phyloP scores from a whole-genome alignment of 2,329 filamentous ascomycete species.

The Chaetomium sp. region DNA sequence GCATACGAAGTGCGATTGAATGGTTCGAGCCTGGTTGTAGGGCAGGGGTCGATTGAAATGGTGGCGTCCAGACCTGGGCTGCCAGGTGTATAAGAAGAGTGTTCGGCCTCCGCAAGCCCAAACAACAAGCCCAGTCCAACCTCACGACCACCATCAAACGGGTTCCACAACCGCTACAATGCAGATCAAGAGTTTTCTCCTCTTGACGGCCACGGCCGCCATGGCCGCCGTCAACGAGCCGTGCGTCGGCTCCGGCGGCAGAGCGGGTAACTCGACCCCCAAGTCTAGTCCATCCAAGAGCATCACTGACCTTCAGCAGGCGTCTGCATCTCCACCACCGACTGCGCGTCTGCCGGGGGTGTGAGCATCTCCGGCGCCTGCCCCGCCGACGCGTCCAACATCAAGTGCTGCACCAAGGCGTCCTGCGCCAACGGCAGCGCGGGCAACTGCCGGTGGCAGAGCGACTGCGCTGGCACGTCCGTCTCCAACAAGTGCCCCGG shows the following conservation, averaged over 20 bases:
- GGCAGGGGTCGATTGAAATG: not conserved
- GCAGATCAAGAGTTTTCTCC: conserved; percentile 16
- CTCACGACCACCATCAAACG: not conserved
- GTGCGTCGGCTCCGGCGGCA: conserved; percentile 29
- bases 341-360: conserved; percentile 44
- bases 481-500: conserved; percentile 44
- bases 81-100: not conserved
- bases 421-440: conserved; percentile 40
- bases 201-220: conserved; percentile 25
- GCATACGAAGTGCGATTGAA: not conserved
- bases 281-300: not conserved
- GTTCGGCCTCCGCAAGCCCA: not conserved
- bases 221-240: conserved; percentile 32
- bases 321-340: conserved; percentile 32
- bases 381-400: conserved; percentile 42
- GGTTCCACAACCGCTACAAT: not conserved
- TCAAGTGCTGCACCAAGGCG: conserved; percentile 49
- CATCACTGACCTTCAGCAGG: not conserved
- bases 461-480: conserved; percentile 42
- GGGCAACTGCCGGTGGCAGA: conserved; percentile 45
- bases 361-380: conserved; percentile 44
- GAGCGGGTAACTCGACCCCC: conserved; percentile 20
- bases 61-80: not conserved
- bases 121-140: not conserved
- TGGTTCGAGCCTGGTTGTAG: not conserved